These are phyloP conservation scores for Fabrea salina DNA, from an alignment of 169 alveolate genomes.

Conservation along the genomic window DNA sequence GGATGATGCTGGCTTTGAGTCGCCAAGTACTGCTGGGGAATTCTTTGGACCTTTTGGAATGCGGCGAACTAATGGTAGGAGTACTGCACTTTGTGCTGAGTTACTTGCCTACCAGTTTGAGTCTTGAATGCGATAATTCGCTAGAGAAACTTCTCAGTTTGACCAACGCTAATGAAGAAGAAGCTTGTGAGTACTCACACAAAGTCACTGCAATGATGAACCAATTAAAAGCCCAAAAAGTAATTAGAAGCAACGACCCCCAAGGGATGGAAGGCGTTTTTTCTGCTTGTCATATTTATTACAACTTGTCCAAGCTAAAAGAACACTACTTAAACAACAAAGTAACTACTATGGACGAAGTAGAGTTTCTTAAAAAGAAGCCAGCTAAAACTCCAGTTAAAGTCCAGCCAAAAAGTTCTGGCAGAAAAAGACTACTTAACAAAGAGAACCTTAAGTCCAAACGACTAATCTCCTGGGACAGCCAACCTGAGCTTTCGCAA, in stretches of 20 bases:
- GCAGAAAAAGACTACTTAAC: background rate
- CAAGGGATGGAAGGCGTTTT: background rate
- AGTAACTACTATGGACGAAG: background rate
- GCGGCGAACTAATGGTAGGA: background rate
- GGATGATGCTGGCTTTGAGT: background rate
- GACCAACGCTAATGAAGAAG: background rate
- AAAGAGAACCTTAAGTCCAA: background rate
- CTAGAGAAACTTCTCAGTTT: background rate
- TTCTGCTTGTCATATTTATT: background rate
- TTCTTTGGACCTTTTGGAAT: background rate
- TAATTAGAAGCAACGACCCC: background rate
- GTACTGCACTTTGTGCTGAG: background rate
- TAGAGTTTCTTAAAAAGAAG: background rate
- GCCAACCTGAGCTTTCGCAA: background rate
- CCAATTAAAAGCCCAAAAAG: background rate
- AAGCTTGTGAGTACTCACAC: background rate
- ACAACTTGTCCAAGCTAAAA: background rate
- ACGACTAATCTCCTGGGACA: background rate
- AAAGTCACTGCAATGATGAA: background rate
- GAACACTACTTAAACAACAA: background rate
- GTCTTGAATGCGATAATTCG: background rate
- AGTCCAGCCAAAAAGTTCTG: background rate
- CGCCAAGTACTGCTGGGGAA: background rate
- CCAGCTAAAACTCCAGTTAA: background rate
- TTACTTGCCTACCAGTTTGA: background rate